Evolutionary conservation across 2,329 filamentous ascomycete species (phyloP).

Genomic region (Magnaporthales sp.): DNA sequence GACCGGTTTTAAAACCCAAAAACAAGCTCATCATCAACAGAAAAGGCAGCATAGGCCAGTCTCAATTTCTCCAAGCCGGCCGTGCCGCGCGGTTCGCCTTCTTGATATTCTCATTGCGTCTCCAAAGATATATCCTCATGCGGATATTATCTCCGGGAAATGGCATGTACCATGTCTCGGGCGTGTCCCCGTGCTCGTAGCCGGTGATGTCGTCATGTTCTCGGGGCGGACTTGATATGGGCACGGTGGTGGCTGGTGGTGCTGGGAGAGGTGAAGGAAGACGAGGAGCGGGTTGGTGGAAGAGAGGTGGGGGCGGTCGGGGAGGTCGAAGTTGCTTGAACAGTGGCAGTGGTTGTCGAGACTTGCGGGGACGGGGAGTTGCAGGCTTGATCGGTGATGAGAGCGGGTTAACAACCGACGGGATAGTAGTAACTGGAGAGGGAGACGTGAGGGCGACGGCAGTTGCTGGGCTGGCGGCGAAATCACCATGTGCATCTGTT

Average conservation of each 20-base stretch:
- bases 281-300: background rate
- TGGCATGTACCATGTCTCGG: background rate
- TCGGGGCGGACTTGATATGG: background rate
- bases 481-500: background rate
- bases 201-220: background rate
- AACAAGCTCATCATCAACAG: too few species aligned
- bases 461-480: background rate
- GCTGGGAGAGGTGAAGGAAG: background rate
- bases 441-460: background rate
- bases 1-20: too few species aligned
- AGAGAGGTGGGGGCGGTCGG: background rate
- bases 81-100: background rate
- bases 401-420: background rate
- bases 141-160: background rate
- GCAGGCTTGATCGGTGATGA: background rate
- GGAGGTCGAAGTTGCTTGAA: background rate
- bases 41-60: too few species aligned
- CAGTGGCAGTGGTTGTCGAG: background rate
- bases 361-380: background rate
- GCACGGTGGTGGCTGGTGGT: background rate
- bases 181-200: background rate
- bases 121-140: background rate
- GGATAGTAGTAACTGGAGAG: background rate
- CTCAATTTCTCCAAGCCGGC: background rate
- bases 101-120: background rate